Conservation (phyloP, 768 basidiomycete species). For the Podaxis sp. region DNA sequence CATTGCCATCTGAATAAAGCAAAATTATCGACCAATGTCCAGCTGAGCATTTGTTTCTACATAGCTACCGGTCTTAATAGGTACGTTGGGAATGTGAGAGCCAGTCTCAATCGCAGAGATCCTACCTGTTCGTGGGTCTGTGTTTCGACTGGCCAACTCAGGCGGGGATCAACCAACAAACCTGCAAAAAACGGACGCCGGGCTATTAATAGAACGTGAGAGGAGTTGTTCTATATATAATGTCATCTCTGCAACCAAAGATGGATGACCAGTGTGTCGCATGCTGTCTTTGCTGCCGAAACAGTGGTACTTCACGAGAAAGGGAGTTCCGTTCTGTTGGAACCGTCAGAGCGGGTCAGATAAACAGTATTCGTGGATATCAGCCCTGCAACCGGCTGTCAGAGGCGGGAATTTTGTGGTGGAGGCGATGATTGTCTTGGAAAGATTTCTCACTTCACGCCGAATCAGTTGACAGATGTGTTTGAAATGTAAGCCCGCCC, state of each 20-base stretch:
- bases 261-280: background rate
- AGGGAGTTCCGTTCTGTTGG: background rate
- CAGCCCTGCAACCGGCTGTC: too few relatives aligned
- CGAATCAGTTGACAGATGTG: too few relatives aligned
- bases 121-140: background rate
- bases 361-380: too few relatives aligned
- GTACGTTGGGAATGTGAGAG: background rate
- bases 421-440: background rate
- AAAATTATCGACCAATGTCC: conserved; percentile 5
- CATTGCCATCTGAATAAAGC: background rate
- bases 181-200: background rate
- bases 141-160: background rate
- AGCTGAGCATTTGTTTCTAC: background rate
- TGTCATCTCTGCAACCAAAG: background rate
- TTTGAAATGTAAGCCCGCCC: too few relatives aligned
- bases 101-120: background rate
- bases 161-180: background rate
- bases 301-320: conserved; percentile 1
- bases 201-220: conserved; percentile 3
- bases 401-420: background rate
- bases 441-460: too few relatives aligned
- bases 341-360: too few relatives aligned
- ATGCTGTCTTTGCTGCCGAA: background rate
- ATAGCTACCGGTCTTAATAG: background rate
- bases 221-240: background rate